Base-by-base conservation (phyloP, 768 basidiomycete species). In the Multifurca ochricompacta region DNA sequence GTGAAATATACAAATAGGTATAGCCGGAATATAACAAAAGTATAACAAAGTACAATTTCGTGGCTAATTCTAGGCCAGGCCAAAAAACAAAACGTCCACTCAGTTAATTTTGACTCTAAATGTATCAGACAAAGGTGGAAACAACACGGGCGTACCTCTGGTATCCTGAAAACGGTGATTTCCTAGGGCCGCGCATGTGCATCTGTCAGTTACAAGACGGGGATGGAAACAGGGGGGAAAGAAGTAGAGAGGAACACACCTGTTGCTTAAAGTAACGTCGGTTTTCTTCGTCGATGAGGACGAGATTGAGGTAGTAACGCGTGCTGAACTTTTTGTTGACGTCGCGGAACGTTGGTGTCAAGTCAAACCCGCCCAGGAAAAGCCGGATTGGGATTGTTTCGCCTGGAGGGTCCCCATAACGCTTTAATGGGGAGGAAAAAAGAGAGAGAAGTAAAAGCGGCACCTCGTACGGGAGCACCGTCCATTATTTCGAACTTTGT, bases 401-500 rank as follows among this genome's bases (percentile, higher is more conserved):
- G 48, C 95, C 94, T 93, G 42, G 6, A 9, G 16, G 4, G 6
- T 27, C 39, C 7, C 51, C 5, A 16, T 36, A 23, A 3, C 35
- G 30, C 18, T 49, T 27, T 9, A 7, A 34, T 5, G 2, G 3
- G 18, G 46, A 16, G 25, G 6, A 2, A 9, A 19, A 0, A 37
- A 32, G 14, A 11, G 7, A 13, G 23, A 42, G n/a, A n/a, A n/a
- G n/a, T n/a, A n/a, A n/a, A 6, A 39, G 4, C 66, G 76, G 43
- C 59, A 87, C 91, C 91, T 74, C 92, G 78, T n/a, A 97, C 92
- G 1, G 95, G 95, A 6, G 94, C 91, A 2, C 94, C 93, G 67
- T 98, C 94, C 94, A 96, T 96, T 62, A 97, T 96, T 71, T 98
- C 96, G 65, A 97, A 98, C 71, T 98, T 98, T 8, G 96, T 98